These are phyloP conservation scores for Sphagnurus paluster DNA, from an alignment of 1,284 basidiomycete genomes.

Conservation along the genomic window DNA sequence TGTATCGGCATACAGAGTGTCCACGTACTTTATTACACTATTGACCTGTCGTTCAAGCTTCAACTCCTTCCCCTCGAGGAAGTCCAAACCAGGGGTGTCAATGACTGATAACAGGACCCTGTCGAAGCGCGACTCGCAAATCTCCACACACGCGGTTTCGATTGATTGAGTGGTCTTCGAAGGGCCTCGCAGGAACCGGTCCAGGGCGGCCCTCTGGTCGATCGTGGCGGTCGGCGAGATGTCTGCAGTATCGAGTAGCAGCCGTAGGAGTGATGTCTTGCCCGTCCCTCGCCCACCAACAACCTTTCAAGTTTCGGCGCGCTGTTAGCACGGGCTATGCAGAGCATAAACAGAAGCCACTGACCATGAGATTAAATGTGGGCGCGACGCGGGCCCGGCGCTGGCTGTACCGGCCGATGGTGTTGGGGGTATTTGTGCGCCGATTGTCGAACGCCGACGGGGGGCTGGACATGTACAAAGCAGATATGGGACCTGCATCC, in stretches of 20 bases:
- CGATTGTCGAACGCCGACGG: slow-evolving; percentile 60
- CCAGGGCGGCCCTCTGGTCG: slow-evolving; percentile 64
- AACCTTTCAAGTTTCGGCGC: slow-evolving; percentile 55
- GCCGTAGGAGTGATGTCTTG: slow-evolving; percentile 71
- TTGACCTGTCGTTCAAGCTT: slow-evolving; percentile 76
- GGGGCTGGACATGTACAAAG: slow-evolving; percentile 63
- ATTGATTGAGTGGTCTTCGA: slow-evolving; percentile 62
- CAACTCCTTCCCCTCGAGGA: slow-evolving; percentile 66
- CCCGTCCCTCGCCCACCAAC: slow-evolving; percentile 78
- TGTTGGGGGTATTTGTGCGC: slow-evolving; percentile 29
- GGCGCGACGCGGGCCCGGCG: slow-evolving; percentile 65
- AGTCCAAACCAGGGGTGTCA: slow-evolving; percentile 81
- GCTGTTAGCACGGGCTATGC: slow-evolving; percentile 11
- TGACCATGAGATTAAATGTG: slow-evolving; percentile 82
- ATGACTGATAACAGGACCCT: slow-evolving; percentile 73
- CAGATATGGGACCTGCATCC: slow-evolving; percentile 55
- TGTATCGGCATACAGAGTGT: slow-evolving; percentile 77
- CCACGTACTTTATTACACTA: slow-evolving; percentile 69
- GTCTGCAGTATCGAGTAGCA: slow-evolving; percentile 75
- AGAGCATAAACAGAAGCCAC: slow-evolving; percentile 21
- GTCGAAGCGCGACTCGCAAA: slow-evolving; percentile 78
- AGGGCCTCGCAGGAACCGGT: slow-evolving; percentile 57
- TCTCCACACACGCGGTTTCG: slow-evolving; percentile 68
- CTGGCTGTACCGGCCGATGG: slow-evolving; percentile 52
- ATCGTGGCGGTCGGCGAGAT: slow-evolving; percentile 67